phyloP scores from a whole-genome alignment of 345 rosid genomes.

The Populus simonii region DNA sequence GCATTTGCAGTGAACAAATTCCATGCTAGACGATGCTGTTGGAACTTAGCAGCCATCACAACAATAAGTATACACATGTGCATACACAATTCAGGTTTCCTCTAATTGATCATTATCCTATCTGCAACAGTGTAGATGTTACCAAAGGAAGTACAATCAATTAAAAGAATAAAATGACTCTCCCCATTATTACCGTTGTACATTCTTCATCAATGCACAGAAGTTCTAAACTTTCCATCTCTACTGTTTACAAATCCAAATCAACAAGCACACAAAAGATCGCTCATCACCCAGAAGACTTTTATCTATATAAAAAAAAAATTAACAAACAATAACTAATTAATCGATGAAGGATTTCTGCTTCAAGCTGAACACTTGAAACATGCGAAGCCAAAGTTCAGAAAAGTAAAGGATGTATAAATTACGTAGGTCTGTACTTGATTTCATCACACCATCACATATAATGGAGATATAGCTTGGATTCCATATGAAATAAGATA shows the following conservation, averaged over 20 bases:
- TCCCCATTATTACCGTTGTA: not conserved
- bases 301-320: not conserved
- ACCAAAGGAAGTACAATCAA: not conserved
- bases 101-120: not conserved
- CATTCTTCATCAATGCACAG: not conserved
- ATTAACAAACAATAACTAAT: not conserved
- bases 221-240: not conserved
- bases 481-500: not conserved
- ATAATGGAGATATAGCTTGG: not conserved
- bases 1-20: conserved; percentile 1
- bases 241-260: not conserved
- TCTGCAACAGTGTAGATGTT: not conserved
- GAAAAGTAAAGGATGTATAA: not conserved
- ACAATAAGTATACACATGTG: not conserved
- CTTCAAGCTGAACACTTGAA: not conserved
- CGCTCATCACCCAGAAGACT: not conserved
- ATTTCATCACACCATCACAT: not conserved
- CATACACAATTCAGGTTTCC: not conserved
- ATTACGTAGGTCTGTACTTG: not conserved
- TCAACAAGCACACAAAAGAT: not conserved
- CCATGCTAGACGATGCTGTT: not conserved
- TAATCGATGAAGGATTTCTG: not conserved
- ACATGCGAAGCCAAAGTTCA: not conserved
- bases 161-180: not conserved
- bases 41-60: not conserved